Evolutionary conservation across 345 rosid genomes (phyloP), one percentile per base, ranked within the genome.

Genomic region (Populus tremula): DNA sequence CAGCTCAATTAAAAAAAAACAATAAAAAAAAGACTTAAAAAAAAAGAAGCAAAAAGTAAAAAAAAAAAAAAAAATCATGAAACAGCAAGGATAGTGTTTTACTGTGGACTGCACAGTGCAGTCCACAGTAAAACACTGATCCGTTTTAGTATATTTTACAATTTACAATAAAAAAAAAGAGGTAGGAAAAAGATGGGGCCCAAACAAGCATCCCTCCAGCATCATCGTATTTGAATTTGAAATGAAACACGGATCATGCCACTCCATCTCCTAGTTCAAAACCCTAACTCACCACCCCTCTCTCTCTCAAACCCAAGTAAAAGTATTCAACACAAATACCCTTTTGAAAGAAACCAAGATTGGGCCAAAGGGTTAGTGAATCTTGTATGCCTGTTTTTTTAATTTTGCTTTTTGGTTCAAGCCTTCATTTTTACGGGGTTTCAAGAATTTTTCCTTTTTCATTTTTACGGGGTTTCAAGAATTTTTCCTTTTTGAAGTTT

Each of bases 211-310:
- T 78, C 76, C 71, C 71, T 62, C 76, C 81, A 71, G 50, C 33
- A 31, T 31, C 53, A 43, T 65, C 56, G 29, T 17, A 23, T 78
- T 78, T 78, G 81, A 78, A 78, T 78, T 78, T 72, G 77, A 78
- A 78, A 72, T 31, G 14, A 27, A 64, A 18, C 45, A 23, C 3
- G 45, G 29, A 49, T 23, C 21, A 7, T 5, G 3, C 64, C 50
- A 8, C 16, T 16, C 39, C 8, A 10, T 17, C 39, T 29, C 25
- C n/a, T n/a, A 36, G 35, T 16, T 49, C 63, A 33, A 76, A 77
- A 69, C 75, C 79, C 75, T 77, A 77, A 70, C 23, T 43, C n/a
- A 16, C 80, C 31, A 10, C 14, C 47, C 9, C 3, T 20, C 16
- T 5, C 61, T 29, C 33, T 41, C 21, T 25, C 11, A 21, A n/a